Base-by-base conservation (phyloP, 352 stramenopile species). In the Phytophthora constricta region DNA sequence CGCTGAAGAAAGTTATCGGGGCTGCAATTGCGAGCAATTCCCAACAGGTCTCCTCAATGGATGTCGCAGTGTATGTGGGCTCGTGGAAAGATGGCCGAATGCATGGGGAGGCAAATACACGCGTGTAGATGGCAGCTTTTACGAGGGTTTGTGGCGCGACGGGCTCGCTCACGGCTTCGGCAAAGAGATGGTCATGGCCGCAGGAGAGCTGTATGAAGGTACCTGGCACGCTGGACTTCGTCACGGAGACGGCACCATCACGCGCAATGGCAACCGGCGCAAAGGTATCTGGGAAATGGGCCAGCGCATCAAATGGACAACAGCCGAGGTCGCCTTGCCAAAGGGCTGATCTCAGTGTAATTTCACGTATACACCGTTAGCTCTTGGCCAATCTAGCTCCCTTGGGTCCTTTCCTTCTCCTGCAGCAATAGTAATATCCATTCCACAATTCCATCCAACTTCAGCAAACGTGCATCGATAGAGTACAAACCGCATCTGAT, bases 81-180 rank as follows among this genome's bases (percentile, higher is more conserved):
- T 37, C 71, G n/a, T 92, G 84, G 84, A 72, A 71, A 14, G 69
- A 90, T 42, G 82, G 84, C 1, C 73, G 82, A 9, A 91, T 92
- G 77, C 73, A 90, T 33, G 84, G 84, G n/a, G 55, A 87, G 13
- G 84, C 50, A 89, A 83, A 34, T 91, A 91, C 64, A 86, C 73
- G 13, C 76, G 77, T 13, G 59, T 58, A 2, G 83, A 89, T 45
- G 80, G 81, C 16, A 80, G 77, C 23, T 90, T 87, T 63, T 91
- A 91, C 49, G 79, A 92, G 43, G 84, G 84, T 28, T 68, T 67
- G 37, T 91, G 84, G 84, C 56, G 82, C 22, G 71, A 92, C 23
- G 84, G 84, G 2, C 67, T 91, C 28, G 62, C 64, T 13, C 77
- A 92, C 26, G 84, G 84, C 20, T 66, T 80, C 3, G 84, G 82